Conservation (phyloP, 2,329 filamentous ascomycete genomes). For the Cytospora schulzeri region DNA sequence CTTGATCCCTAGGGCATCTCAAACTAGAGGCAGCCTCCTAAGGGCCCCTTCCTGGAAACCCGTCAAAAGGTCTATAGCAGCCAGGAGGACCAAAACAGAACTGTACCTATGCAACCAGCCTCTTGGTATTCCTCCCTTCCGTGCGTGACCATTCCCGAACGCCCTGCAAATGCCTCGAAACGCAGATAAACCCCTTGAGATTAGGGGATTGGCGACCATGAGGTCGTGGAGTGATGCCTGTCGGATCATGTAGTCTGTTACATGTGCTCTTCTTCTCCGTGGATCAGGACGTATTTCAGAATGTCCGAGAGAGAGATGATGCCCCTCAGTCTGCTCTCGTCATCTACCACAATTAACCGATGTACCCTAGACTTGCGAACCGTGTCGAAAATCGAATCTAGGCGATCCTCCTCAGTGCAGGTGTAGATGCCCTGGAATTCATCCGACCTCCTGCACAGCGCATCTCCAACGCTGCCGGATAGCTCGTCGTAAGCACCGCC, state of each 20-base stretch:
- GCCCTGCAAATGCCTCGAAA: conserved; percentile 30
- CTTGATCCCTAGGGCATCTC: conserved; percentile 13
- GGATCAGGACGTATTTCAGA: conserved; percentile 86
- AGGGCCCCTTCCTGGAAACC: conserved; percentile 6
- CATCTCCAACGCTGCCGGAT: conserved; percentile 82
- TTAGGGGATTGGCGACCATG: conserved; percentile 8
- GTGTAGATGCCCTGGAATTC: conserved; percentile 98
- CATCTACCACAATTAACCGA: conserved; percentile 88
- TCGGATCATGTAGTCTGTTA: conserved; percentile 20
- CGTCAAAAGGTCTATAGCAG: conserved; percentile 19
- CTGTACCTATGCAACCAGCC: conserved; percentile 26
- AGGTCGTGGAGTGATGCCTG: conserved; percentile 15
- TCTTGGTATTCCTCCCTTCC: conserved; percentile 21
- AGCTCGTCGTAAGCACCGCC: conserved; percentile 91
- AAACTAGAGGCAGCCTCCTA: conserved; percentile 19
- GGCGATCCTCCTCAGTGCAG: conserved; percentile 84
- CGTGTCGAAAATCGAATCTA: conserved; percentile 96
- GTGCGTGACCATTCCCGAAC: conserved; percentile 22
- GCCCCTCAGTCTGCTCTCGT: conserved; percentile 81
- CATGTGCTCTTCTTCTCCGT: conserved; percentile 66
- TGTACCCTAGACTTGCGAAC: conserved; percentile 94
- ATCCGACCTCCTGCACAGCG: conserved; percentile 80
- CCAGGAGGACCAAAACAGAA: conserved; percentile 9
- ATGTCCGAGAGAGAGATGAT: conserved; percentile 95
- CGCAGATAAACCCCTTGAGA: conserved; percentile 18